Base-by-base conservation (phyloP, 1,284 basidiomycete species). In the Melanopsichium pennsylvanicum region DNA sequence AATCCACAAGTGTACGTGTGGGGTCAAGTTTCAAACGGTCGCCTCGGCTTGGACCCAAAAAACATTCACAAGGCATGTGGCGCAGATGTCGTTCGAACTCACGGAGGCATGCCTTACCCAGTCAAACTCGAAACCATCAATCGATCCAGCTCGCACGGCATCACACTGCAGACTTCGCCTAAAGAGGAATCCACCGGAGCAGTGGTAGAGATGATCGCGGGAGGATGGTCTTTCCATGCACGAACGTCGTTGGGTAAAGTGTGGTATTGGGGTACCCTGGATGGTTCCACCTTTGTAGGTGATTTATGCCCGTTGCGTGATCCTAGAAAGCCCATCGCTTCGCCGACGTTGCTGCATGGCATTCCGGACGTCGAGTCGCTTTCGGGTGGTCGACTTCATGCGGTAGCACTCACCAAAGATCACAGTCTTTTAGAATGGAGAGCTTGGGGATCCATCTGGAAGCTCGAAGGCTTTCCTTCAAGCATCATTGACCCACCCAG, bases 321-420 rank as follows among this genome's bases (percentile, higher is more conserved):
- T 27, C 57, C 52, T 2, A 43, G 40, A 1, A 39, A 33, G 9
- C 16, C 3, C 2, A 16, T 47, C 4, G 11, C 11, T 3, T 37
- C 27, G 4, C 66, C 66, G 1, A 16, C 27, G 9, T 32, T 55
- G n/a, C 13, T 70, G 26, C 10, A 58, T 3, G 37, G 12, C 21
- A 31, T 70, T 2, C 50, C 68, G 5, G 13, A 36, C 12, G 34
- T 72, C 15, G 16, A 41, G 10, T 40, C 58, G 38, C 75, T 74
- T 4, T 44, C 49, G 2, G 90, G 88, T 74, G 90, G 90, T 40
- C 84, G 90, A 52, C 78, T 88, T 29, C 89, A 91, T 76, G 85
- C 87, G 5, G 85, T 86, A n/a, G 85, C 86, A 23, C 82, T 92
- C 4, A 51, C 66, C 11, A 4, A 42, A 9, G 43, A 66, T 11